Conservation (phyloP, 352 stramenopile genomes). For the Achlya hypogyna region DNA sequence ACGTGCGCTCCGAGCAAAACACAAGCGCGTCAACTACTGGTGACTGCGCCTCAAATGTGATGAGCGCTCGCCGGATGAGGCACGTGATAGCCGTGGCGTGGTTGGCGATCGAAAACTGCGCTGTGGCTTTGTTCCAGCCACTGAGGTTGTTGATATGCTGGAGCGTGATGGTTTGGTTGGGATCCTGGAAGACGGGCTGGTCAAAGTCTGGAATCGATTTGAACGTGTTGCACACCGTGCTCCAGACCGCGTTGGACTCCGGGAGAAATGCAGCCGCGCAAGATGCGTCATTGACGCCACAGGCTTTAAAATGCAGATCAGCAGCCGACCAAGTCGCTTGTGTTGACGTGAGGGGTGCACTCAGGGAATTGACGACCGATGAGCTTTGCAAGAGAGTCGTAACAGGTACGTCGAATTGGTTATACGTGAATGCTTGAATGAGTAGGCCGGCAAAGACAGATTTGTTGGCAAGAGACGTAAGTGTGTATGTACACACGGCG, state of each 20-base stretch:
- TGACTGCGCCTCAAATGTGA: constrained; percentile 6
- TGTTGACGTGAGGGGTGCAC: background rate
- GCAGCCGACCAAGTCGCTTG: constrained; percentile 19
- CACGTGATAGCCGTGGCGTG: constrained; percentile 14
- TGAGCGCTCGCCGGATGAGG: constrained; percentile 17
- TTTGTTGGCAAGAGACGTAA: constrained; percentile 21
- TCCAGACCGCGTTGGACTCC: constrained; percentile 20
- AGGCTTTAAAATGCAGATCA: constrained; percentile 21
- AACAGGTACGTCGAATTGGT: constrained; percentile 22
- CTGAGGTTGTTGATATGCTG: constrained; percentile 13
- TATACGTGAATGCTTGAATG: constrained; percentile 18
- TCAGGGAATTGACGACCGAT: background rate
- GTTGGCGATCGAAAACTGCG: constrained; percentile 15
- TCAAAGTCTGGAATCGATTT: constrained; percentile 19
- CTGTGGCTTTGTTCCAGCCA: constrained; percentile 20
- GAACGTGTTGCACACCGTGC: constrained; percentile 17
- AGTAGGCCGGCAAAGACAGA: constrained; percentile 20
- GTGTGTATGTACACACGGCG: constrained; percentile 20
- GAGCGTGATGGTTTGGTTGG: background rate
- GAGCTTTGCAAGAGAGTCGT: constrained; percentile 22
- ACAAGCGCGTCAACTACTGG: constrained; percentile 23
- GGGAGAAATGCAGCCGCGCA: constrained; percentile 19
- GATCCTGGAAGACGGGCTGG: constrained; percentile 4
- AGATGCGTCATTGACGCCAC: constrained; percentile 11
- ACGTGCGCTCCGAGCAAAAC: constrained; percentile 23